phyloP scores from a whole-genome alignment of 2,329 filamentous ascomycete genomes.

The Parafenestella ontariensis region DNA sequence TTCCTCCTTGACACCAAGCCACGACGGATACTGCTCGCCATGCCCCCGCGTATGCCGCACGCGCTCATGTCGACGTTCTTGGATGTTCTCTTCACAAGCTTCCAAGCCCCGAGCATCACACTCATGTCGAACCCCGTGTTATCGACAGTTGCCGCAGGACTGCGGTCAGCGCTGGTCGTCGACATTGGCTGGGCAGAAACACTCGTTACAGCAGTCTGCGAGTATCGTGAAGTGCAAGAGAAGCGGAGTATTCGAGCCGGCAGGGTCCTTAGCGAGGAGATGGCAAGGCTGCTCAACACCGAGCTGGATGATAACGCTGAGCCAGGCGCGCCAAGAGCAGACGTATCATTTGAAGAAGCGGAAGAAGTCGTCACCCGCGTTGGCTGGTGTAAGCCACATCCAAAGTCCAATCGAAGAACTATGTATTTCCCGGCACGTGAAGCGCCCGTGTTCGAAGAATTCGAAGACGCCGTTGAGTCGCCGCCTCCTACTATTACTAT shows the following conservation, averaged over 20 bases:
- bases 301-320: constrained; percentile 46
- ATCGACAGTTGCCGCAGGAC: constrained; percentile 76
- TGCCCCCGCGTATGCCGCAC: constrained; percentile 80
- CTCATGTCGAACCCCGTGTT: constrained; percentile 80
- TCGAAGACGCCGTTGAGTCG: constrained; percentile 48
- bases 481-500: constrained; percentile 43
- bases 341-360: constrained; percentile 72
- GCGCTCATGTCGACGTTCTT: constrained; percentile 78
- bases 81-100: constrained; percentile 79
- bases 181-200: constrained; percentile 96
- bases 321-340: constrained; percentile 28
- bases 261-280: constrained; percentile 72
- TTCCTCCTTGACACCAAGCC: constrained; percentile 75
- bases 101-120: constrained; percentile 80
- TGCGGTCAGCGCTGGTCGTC: constrained; percentile 84
- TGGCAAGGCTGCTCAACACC: constrained; percentile 68
- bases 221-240: constrained; percentile 81
- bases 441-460: constrained; percentile 53
- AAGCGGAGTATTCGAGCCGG: constrained; percentile 76
- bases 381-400: constrained; percentile 70
- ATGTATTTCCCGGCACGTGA: constrained; percentile 43
- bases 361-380: constrained; percentile 79
- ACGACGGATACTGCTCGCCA: constrained; percentile 74
- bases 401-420: constrained; percentile 38
- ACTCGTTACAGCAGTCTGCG: constrained; percentile 82